Evolutionary conservation across 208 protist species (phyloP).

Genomic region (Leishmania guyanensis): DNA sequence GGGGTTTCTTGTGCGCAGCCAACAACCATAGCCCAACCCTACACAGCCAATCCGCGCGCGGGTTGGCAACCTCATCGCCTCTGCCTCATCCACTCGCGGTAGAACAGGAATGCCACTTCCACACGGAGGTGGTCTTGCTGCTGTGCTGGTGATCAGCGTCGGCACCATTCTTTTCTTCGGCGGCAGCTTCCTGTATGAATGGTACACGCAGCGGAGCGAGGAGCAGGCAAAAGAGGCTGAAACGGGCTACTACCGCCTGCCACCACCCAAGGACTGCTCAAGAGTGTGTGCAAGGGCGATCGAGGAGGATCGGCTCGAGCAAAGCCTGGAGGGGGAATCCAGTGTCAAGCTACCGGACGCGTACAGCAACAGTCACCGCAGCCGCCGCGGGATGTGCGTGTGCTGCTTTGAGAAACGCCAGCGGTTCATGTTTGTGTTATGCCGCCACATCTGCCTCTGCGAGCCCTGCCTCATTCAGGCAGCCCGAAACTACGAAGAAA

Average conservation of each 20-base stretch:
- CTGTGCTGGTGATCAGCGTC: neutral
- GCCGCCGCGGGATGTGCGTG: constrained; percentile 14
- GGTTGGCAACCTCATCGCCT: neutral
- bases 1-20: neutral
- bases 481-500: constrained; percentile 1
- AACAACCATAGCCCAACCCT: neutral
- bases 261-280: neutral
- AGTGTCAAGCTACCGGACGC: neutral
- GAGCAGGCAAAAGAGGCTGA: neutral
- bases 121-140: neutral
- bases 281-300: neutral
- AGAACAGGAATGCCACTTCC: neutral
- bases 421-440: constrained; percentile 28
- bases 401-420: constrained; percentile 9
- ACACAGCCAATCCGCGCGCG: neutral
- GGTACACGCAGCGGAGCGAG: neutral
- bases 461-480: constrained; percentile 26
- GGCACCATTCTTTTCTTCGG: neutral
- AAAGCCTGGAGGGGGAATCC: neutral
- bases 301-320: neutral
- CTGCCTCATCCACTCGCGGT: neutral
- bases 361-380: neutral
- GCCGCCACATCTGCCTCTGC: constrained; percentile 35
- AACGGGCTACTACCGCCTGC: constrained; percentile 2
- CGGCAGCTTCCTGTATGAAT: neutral